Percentiles rank a stretch among this genome's conserved stretches.
phyloP scores from a whole-genome alignment of 768 basidiomycete species.

The Boletus rubescentipes region DNA sequence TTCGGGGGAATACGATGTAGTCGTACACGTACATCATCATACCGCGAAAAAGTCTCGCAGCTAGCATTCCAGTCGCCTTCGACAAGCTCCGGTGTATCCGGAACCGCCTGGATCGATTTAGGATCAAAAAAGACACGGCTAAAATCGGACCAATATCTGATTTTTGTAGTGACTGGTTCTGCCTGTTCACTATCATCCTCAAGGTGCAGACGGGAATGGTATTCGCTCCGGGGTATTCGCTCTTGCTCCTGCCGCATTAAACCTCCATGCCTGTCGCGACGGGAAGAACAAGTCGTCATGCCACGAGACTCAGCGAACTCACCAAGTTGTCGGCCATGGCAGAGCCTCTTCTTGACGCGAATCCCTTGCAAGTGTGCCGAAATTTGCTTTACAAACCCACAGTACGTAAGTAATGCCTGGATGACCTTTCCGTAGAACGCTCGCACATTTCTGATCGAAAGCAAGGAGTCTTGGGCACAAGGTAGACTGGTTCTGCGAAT shows the following conservation, averaged over 20 bases:
- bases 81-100: constrained; percentile 50
- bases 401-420: constrained; percentile 5
- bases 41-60: constrained; percentile 49
- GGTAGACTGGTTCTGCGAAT: constrained; percentile 35
- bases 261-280: constrained; percentile 44
- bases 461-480: constrained; percentile 63
- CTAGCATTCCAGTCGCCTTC: constrained; percentile 59
- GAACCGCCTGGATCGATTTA: constrained; percentile 61
- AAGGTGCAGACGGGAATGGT: constrained; percentile 46
- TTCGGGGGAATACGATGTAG: neutral
- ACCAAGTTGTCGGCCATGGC: constrained; percentile 20
- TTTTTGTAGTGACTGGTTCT: constrained; percentile 18
- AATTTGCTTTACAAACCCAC: constrained; percentile 48
- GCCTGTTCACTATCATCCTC: constrained; percentile 16
- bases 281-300: neutral
- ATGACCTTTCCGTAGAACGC: constrained; percentile 1
- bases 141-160: constrained; percentile 54
- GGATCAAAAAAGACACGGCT: constrained; percentile 59
- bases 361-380: constrained; percentile 53
- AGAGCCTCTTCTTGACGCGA: constrained; percentile 35
- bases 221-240: constrained; percentile 51
- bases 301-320: neutral
- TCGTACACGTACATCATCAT: constrained; percentile 49
- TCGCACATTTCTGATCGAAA: constrained; percentile 65
- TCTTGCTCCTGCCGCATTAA: constrained; percentile 53